A percentile compares a stretch with the other conserved stretches of the same genome.
These are phyloP conservation scores for Rhynchosporium agropyri DNA, from an alignment of 2,329 filamentous ascomycete genomes.

Conservation along the genomic window DNA sequence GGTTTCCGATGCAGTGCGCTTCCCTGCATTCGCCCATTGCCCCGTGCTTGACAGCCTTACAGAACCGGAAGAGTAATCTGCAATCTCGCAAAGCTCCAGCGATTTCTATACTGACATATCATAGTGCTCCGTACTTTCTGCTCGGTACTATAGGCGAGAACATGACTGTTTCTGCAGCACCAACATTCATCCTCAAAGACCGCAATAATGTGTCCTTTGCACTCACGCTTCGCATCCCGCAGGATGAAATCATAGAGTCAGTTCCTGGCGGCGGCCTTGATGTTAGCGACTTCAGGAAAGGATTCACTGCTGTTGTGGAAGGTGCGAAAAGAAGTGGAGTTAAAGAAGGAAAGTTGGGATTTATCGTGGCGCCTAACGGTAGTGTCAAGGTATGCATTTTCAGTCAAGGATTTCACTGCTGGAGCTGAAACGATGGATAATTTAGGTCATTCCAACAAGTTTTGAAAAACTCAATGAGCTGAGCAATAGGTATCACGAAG, in stretches of 20 bases:
- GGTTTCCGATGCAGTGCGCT: slow-evolving; percentile 29
- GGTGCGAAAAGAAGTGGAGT: slow-evolving; percentile 32
- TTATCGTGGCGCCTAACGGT: slow-evolving; percentile 27
- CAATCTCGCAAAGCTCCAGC: background rate
- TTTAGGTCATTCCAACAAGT: slow-evolving; percentile 35
- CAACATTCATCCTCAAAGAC: slow-evolving; percentile 40
- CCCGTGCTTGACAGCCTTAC: slow-evolving; percentile 25
- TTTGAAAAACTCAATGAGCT: slow-evolving; percentile 33
- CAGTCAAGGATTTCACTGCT: background rate
- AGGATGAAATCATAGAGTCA: slow-evolving; percentile 9
- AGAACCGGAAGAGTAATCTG: background rate
- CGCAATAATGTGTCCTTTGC: slow-evolving; percentile 30
- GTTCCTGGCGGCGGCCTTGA: slow-evolving; percentile 31
- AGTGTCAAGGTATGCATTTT: slow-evolving; percentile 24
- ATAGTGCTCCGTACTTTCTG: slow-evolving; percentile 26
- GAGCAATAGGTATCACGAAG: background rate
- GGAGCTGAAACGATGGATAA: background rate
- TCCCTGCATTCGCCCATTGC: slow-evolving; percentile 31
- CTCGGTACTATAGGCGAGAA: slow-evolving; percentile 37
- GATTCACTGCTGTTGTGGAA: slow-evolving; percentile 29
- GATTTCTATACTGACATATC: slow-evolving; percentile 1
- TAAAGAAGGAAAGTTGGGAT: slow-evolving; percentile 37
- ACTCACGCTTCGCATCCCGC: slow-evolving; percentile 28
- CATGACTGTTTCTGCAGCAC: slow-evolving; percentile 38
- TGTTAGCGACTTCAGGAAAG: slow-evolving; percentile 35